Base-by-base conservation (phyloP, 352 stramenopile species). In the Pythium aphanidermatum region DNA sequence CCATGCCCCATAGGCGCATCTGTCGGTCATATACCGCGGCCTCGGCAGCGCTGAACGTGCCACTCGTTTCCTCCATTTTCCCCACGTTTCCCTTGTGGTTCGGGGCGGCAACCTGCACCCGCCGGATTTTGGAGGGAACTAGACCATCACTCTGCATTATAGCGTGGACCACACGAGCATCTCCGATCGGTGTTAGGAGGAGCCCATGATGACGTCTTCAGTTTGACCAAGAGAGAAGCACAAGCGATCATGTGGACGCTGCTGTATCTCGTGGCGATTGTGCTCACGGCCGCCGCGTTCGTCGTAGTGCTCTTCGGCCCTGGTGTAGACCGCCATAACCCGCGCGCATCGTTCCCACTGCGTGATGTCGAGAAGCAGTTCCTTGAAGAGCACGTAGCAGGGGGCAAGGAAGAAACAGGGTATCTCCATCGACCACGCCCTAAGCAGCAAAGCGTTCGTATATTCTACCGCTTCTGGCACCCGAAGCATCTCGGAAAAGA, bases 1-100 rank as follows among this genome's bases (percentile, higher is more conserved):
- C 95, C 19, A 97, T 83, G 25, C 96, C 96, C 96, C 96, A 99
- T n/a, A 99, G 72, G 16, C 96, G 92, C 72, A 99, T 98, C 73
- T 99, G 96, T 17, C 96, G 85, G 75, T 99, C 96, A 65, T 99
- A 99, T 30, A 98, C 77, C 41, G 97, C 95, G 20, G 85, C 83
- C 68, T 97, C 87, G 17, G 76, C 70, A 30, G 83, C 78, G 60
- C 70, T 91, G 50, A 95, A 81, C 17, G 55, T n/a, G n/a, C n/a
- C n/a, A n/a, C n/a, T 81, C 63, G 46, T 25, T 17, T 21, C 19
- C 35, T 35, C 34, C 51, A 52, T 58, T 11, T 39, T 48, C 17
- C n/a, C 29, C 28, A 20, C 12, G 23, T 19, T 41, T n/a, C 12
- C 12, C 27, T 38, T 27, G n/a, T 35, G 42, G 36, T 34, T 44